Conservation (phyloP, 768 basidiomycete species). For the Dictyophora rubrovolvata region DNA sequence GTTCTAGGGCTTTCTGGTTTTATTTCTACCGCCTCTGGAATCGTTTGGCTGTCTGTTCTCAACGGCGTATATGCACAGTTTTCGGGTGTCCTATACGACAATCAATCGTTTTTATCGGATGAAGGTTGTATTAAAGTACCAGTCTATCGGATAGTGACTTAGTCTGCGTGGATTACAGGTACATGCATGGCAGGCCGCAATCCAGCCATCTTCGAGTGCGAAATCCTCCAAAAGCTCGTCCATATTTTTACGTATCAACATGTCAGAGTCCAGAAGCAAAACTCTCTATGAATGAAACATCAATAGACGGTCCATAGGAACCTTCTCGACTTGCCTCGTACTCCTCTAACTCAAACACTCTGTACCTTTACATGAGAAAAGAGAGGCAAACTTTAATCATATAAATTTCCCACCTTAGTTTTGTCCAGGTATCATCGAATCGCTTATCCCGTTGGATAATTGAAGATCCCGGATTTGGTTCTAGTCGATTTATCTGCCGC, state of each 20-base stretch:
- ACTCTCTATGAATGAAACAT: constrained; percentile 39
- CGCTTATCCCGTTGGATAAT: constrained; percentile 31
- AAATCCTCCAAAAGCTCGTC: constrained; percentile 52
- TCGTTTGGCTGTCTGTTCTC: constrained; percentile 36
- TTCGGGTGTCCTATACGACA: constrained; percentile 60
- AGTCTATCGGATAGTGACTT: constrained; percentile 80
- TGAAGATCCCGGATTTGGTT: constrained; percentile 33
- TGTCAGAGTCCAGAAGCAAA: constrained; percentile 80
- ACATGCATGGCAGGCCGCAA: constrained; percentile 85
- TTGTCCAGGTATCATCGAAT: constrained; percentile 59
- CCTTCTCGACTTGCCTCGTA: constrained; percentile 43
- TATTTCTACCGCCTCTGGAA: constrained; percentile 28
- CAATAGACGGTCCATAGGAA: not conserved
- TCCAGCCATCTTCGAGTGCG: constrained; percentile 51
- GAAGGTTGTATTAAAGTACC: constrained; percentile 31
- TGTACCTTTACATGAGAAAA: not conserved
- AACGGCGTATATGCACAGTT: constrained; percentile 77
- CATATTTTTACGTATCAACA: constrained; percentile 77
- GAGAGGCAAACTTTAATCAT: not conserved
- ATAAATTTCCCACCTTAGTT: constrained; percentile 21
- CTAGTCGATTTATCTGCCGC: constrained; percentile 49
- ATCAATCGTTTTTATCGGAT: not conserved
- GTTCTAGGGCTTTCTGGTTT: constrained; percentile 50
- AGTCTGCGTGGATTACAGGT: constrained; percentile 88
- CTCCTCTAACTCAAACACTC: constrained; percentile 57